phyloP scores from a whole-genome alignment of 768 basidiomycete species.

The Mycena vulgaris region DNA sequence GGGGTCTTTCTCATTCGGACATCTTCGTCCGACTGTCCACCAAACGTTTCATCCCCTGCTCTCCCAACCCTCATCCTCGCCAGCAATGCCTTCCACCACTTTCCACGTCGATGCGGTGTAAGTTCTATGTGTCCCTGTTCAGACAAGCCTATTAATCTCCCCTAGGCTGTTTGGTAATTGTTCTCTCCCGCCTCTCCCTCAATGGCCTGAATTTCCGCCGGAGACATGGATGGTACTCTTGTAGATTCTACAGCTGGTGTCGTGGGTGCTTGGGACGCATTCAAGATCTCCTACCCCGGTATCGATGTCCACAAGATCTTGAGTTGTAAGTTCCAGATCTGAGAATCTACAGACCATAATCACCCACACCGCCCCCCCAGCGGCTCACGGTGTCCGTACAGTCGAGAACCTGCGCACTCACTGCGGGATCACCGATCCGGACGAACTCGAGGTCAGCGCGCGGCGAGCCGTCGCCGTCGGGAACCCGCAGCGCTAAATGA shows the following conservation, averaged over 20 bases:
- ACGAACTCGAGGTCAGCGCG: conserved; percentile 75
- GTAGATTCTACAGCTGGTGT: conserved; percentile 90
- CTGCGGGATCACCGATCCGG: conserved; percentile 78
- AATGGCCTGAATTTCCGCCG: no score
- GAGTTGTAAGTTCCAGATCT: conserved; percentile 63
- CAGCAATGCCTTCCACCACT: conserved; percentile 53
- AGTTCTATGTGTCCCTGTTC: conserved; percentile 29
- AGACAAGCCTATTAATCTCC: no score
- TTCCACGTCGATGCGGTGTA: conserved; percentile 63
- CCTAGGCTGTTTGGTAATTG: no score
- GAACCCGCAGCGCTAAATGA: conserved; percentile 18
- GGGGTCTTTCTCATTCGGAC: conserved; percentile 7
- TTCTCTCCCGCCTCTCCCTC: no score
- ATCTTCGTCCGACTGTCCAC: not conserved
- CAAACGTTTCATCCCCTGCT: conserved; percentile 16
- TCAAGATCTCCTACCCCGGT: conserved; percentile 76
- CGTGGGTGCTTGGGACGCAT: conserved; percentile 86
- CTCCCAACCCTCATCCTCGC: conserved; percentile 11
- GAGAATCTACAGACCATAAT: not conserved
- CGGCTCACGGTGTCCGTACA: conserved; percentile 88
- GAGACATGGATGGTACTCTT: conserved; percentile 90
- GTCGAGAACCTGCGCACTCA: conserved; percentile 83
- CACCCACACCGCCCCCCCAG: conserved; percentile 50
- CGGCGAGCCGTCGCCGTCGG: conserved; percentile 16
- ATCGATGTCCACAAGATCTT: conserved; percentile 75